Base-by-base conservation (phyloP, 2,329 filamentous ascomycete species). In the Fusarium drepaniforme region DNA sequence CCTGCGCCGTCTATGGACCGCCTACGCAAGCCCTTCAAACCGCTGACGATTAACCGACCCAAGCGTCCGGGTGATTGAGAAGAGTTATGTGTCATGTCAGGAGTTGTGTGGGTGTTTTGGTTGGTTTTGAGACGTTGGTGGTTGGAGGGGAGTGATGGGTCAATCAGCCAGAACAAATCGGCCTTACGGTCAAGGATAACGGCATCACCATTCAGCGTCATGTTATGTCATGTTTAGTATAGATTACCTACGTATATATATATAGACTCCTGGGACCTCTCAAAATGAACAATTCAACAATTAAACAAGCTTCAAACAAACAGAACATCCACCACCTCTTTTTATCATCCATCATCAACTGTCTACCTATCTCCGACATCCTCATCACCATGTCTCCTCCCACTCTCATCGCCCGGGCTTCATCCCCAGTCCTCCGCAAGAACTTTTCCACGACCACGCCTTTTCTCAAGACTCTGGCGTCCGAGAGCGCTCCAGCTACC, bases 21-120 rank as follows among this genome's bases (percentile, higher is more conserved):
- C 74, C 78, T 90, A 59, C 84, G 84, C 65, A 89, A 86, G 77
- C 89, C 89, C 8, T 91, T 91, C 67, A 90, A 89, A 80, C 88
- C 87, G 51, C 81, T 90, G 75, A 90, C 88, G 13, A 86, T 90
- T 23, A 88, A 86, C 68, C 84, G 87, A 35, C 82, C 82, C 21
- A 69, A 73, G 58, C 79, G 79, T 3, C 81, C 79, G 16, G 59
- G 66, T 40, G 68, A 60, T 42, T 76, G 68, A 76, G 8, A 56
- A 51, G 25, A 40, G 46, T 69, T 21, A 68, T 62, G 42, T 53
- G 57, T 65, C 38, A 72, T 62, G 62, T 11, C 65, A 15, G 6
- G n/a, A 66, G 42, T 64, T 62, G 64, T 60, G 46, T 9, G 59
- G 25, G 46, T 59, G 62, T 67, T 69, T 70, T 62, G 33, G 42